phyloP scores from a whole-genome alignment of 1,139 yeast species.

The Arxiozyma slooffiae region DNA sequence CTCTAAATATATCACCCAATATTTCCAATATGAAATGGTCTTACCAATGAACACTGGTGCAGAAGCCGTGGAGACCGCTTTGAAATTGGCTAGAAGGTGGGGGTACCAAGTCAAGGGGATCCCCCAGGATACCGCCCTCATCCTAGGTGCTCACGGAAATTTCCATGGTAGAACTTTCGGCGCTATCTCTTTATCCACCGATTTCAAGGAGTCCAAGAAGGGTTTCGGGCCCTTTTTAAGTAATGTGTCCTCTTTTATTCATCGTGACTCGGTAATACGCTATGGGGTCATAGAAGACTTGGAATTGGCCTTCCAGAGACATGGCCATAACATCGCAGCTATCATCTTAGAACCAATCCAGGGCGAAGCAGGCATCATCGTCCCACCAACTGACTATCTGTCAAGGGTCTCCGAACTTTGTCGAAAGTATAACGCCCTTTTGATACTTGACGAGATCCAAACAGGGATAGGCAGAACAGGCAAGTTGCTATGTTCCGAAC shows the following conservation, averaged over 20 bases:
- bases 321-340: conserved; percentile 89
- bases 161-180: conserved; percentile 97
- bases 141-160: conserved; percentile 76
- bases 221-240: conserved; percentile 84
- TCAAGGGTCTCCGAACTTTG: conserved; percentile 65
- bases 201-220: conserved; percentile 73
- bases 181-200: conserved; percentile 91
- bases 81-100: conserved; percentile 95
- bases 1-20: conserved; percentile 84
- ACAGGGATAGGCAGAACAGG: conserved; percentile 98
- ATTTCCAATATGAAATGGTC: conserved; percentile 82
- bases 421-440: conserved; percentile 70
- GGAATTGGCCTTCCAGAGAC: conserved; percentile 68
- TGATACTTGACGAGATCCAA: conserved; percentile 94
- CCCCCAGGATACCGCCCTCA: conserved; percentile 72
- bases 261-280: conserved; percentile 45
- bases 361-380: conserved; percentile 98
- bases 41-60: conserved; percentile 99
- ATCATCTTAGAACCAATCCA: conserved; percentile 90
- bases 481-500: conserved; percentile 84
- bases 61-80: conserved; percentile 93
- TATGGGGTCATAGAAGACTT: conserved; percentile 81
- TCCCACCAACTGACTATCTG: conserved; percentile 78
- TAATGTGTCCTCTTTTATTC: conserved; percentile 60
- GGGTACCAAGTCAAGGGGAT: conserved; percentile 86